Evolutionary conservation across 148 eudicot species (phyloP).

Genomic region (Suaeda aralocaspica): DNA sequence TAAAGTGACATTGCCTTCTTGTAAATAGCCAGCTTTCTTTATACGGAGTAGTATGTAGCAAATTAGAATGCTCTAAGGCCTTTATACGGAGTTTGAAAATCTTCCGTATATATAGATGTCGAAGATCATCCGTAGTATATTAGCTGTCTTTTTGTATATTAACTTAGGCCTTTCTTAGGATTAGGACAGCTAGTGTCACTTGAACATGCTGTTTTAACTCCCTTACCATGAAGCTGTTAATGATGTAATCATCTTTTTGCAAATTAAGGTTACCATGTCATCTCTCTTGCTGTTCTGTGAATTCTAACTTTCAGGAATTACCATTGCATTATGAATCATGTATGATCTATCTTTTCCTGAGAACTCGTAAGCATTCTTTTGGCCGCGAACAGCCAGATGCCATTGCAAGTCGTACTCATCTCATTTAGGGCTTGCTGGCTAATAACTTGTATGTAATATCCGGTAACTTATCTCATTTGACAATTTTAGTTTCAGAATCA

Average conservation of each 20-base stretch:
- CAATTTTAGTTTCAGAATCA: too few relatives aligned
- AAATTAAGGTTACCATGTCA: background rate
- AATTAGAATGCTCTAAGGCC: background rate
- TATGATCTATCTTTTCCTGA: too few relatives aligned
- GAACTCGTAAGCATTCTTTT: too few relatives aligned
- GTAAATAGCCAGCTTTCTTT: background rate
- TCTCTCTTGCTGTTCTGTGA: too few relatives aligned
- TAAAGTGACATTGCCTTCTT: slow-evolving; percentile 13
- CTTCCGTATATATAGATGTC: background rate
- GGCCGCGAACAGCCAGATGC: too few relatives aligned
- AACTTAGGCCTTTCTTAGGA: background rate
- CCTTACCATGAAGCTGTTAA: background rate
- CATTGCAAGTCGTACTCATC: too few relatives aligned
- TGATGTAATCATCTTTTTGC: background rate
- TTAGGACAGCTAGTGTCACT: background rate
- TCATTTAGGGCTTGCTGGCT: too few relatives aligned
- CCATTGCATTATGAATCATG: too few relatives aligned
- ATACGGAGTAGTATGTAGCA: background rate
- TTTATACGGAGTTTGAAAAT: background rate
- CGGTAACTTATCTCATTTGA: too few relatives aligned
- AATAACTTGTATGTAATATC: too few relatives aligned
- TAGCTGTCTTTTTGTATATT: background rate
- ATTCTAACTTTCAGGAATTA: too few relatives aligned
- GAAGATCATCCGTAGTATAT: background rate
- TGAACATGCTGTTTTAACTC: background rate